phyloP scores from a whole-genome alignment of 192 early-diverging fungal species.

The Chytriomyces sp. region DNA sequence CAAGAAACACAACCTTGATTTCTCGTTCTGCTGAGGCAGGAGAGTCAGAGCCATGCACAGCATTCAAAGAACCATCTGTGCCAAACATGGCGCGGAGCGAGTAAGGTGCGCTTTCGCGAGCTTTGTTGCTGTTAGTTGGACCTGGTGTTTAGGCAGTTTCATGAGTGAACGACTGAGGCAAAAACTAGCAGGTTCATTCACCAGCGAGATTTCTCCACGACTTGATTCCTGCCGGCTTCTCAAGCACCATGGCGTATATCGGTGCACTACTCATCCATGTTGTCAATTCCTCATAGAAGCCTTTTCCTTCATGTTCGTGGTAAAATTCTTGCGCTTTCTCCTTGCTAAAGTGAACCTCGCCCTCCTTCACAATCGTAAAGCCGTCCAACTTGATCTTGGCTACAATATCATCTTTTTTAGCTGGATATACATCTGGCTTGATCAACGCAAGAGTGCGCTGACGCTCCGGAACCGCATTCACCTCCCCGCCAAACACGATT shows the following conservation, averaged over 20 bases:
- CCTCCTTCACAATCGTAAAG: conserved; percentile 48
- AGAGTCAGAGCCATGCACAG: conserved; percentile 63
- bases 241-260: conserved; percentile 46
- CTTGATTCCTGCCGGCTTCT: conserved; percentile 28
- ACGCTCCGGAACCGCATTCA: conserved; percentile 18
- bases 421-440: conserved; percentile 58
- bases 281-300: conserved; percentile 49
- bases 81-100: conserved; percentile 51
- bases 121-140: conserved; percentile 51
- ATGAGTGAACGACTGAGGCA: neutral
- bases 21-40: conserved; percentile 50
- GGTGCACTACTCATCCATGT: conserved; percentile 60
- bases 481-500: conserved; percentile 40
- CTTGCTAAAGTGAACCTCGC: conserved; percentile 42
- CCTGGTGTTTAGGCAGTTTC: conserved; percentile 25
- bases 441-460: conserved; percentile 56
- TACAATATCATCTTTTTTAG: conserved; percentile 52
- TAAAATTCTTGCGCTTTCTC: conserved; percentile 53
- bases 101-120: conserved; percentile 37
- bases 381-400: conserved; percentile 34
- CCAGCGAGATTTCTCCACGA: conserved; percentile 41
- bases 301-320: conserved; percentile 46
- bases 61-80: conserved; percentile 55
- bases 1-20: conserved; percentile 52
- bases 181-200: conserved; percentile 45